Evolutionary conservation across 805 yeast genomes (phyloP).

Genomic region (Hanseniaspora opuntiae): DNA sequence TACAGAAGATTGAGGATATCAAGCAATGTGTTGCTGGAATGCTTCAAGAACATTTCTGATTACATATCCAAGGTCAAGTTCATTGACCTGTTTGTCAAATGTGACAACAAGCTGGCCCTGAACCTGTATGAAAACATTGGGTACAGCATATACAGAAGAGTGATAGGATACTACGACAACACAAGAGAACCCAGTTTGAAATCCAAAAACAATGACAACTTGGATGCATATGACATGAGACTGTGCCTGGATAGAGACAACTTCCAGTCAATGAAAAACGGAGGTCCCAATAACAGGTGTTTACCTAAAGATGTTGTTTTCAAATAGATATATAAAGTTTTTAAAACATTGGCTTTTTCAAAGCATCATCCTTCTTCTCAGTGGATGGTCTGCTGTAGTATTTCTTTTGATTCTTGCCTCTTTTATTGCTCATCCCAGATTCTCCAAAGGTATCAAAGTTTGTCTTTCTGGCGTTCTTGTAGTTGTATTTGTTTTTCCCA

Average conservation of each 20-base stretch:
- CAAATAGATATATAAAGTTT: constrained; percentile 19
- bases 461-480: constrained; percentile 47
- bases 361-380: neutral
- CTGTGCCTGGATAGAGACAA: constrained; percentile 47
- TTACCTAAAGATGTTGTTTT: constrained; percentile 56
- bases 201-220: constrained; percentile 39
- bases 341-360: neutral
- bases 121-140: constrained; percentile 77
- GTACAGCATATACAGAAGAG: constrained; percentile 71
- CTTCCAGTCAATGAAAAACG: constrained; percentile 37
- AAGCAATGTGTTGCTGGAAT: constrained; percentile 49
- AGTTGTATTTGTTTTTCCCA: constrained; percentile 14
- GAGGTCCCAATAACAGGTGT: constrained; percentile 49
- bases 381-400: constrained; percentile 1
- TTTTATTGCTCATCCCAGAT: constrained; percentile 33
- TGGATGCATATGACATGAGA: constrained; percentile 85
- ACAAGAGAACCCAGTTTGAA: constrained; percentile 23
- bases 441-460: constrained; percentile 80
- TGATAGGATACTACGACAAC: constrained; percentile 69
- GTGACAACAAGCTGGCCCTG: constrained; percentile 68
- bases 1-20: constrained; percentile 82
- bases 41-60: constrained; percentile 61
- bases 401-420: constrained; percentile 12
- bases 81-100: constrained; percentile 82
- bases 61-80: constrained; percentile 67